Evolutionary conservation across 768 basidiomycete species (phyloP), one percentile per base, ranked within the genome.

Genomic region (Rhizopogon vesiculosus): DNA sequence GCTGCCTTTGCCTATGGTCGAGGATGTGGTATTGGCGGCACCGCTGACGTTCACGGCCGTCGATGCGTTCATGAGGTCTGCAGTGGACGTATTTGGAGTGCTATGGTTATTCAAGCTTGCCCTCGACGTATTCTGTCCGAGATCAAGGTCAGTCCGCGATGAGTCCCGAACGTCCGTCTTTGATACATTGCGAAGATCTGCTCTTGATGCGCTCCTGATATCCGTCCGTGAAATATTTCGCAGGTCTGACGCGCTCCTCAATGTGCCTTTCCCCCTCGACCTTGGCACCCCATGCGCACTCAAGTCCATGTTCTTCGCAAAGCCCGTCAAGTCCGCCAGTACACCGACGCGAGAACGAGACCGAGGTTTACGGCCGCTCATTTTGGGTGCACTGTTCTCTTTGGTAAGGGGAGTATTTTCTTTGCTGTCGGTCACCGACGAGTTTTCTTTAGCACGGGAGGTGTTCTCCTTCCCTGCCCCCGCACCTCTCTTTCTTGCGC

Each of bases 171-270:
- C 8, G 9, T 49, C 48, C 9, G 48, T 38, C 9, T 25, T 49
- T 19, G 35, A 49, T 5, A 8, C 9, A 38, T 22, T 22, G 15
- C 33, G 48, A 25, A 49, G 15, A 9, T 49, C 48, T 18, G 19
- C 33, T 15, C 48, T 49, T 9, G 48, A 49, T 9, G 48, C 48
- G 22, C 35, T 49, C 48, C 48, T 49, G 10, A 61, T 60, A 25
- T 63, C 67, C 51, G 61, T 61, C 43, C 22, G 4, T 13, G 42
- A 49, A 48, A 53, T 3, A 50, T 15, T n/a, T 45, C 22, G 49
- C 53, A 29, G 56, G 51, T 51, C 79, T 79, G 53, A 69, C 74
- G 44, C 79, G 80, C 51, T 77, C 78, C 56, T 72, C 48, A 49
- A 38, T 22, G 35, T 16, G 1, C 48, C 75, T 45, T 74, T 75